Percentiles rank a stretch among this genome's conserved stretches.
These are phyloP conservation scores for Candida labiduridarum DNA, from an alignment of 1,139 yeast species.

Conservation along the genomic window DNA sequence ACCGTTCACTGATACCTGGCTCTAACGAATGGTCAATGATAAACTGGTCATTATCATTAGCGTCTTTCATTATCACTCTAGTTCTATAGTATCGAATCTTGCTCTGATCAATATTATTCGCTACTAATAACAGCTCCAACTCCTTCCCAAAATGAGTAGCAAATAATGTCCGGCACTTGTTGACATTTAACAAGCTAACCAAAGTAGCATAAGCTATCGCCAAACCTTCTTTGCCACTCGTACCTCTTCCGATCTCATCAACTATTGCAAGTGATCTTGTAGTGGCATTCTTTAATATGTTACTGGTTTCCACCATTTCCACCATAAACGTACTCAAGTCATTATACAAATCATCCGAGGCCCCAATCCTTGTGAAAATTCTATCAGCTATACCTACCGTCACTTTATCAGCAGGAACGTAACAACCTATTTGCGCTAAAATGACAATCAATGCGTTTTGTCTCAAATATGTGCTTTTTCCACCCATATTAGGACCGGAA, in stretches of 20 bases:
- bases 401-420: slow-evolving; percentile 80
- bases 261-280: slow-evolving; percentile 76
- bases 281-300: slow-evolving; percentile 78
- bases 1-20: slow-evolving; percentile 73
- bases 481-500: slow-evolving; percentile 98
- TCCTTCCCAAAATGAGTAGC: slow-evolving; percentile 94
- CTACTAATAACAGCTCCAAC: slow-evolving; percentile 36
- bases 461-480: slow-evolving; percentile 86
- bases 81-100: slow-evolving; percentile 55
- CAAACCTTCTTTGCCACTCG: slow-evolving; percentile 86
- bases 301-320: slow-evolving; percentile 94
- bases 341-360: slow-evolving; percentile 85
- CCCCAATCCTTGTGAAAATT: slow-evolving; percentile 86
- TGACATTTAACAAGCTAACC: slow-evolving; percentile 53
- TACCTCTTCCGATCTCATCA: slow-evolving; percentile 97
- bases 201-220: slow-evolving; percentile 88
- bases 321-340: slow-evolving; percentile 96
- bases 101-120: slow-evolving; percentile 28
- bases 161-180: slow-evolving; percentile 76
- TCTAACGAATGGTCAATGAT: slow-evolving; percentile 64
- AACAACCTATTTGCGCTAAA: slow-evolving; percentile 87
- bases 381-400: slow-evolving; percentile 80
- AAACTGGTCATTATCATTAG: slow-evolving; percentile 18
- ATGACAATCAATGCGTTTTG: slow-evolving; percentile 86
- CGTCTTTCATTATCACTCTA: slow-evolving; percentile 30